Evolutionary conservation across 495 filamentous ascomycete species (phyloP).

Genomic region (Ascodesmis nigricans): DNA sequence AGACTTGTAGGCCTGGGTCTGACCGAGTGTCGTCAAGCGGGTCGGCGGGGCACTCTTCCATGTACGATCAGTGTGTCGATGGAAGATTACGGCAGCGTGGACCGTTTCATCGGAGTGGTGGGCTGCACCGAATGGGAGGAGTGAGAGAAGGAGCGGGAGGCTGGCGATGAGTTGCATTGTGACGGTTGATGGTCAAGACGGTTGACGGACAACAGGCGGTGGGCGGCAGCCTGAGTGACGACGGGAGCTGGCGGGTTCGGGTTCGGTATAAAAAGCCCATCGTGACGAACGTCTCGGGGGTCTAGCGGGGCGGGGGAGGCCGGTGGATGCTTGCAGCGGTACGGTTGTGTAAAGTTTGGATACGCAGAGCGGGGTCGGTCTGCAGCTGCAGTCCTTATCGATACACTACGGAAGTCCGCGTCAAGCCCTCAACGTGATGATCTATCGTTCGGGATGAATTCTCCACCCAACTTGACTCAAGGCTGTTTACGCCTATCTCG

Average conservation of each 20-base stretch:
- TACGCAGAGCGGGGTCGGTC: too few species aligned
- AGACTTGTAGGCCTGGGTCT: conserved; percentile 38
- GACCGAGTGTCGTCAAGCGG: conserved; percentile 44
- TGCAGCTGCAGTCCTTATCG: too few species aligned
- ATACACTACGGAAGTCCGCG: too few species aligned
- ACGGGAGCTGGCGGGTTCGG: neutral
- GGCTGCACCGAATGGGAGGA: neutral
- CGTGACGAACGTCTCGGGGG: too few species aligned
- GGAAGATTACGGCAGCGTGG: conserved; percentile 49
- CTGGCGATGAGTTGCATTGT: neutral
- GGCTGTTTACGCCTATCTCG: too few species aligned
- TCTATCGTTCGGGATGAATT: too few species aligned
- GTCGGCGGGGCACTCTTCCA: conserved; percentile 32
- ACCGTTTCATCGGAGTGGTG: conserved; percentile 36
- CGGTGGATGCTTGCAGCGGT: too few species aligned
- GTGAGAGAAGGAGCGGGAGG: neutral
- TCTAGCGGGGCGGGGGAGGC: too few species aligned
- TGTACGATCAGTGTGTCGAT: conserved; percentile 50
- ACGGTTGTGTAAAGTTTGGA: too few species aligned
- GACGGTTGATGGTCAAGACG: neutral
- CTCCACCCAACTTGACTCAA: too few species aligned
- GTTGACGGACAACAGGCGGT: neutral
- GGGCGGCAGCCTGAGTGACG: neutral
- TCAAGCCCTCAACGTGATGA: too few species aligned
- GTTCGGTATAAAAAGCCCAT: too few species aligned